A percentile compares a stretch with the other conserved stretches of the same genome.
These are phyloP conservation scores for Penicillium paneum DNA, from an alignment of 2,329 filamentous ascomycete species.

Conservation along the genomic window DNA sequence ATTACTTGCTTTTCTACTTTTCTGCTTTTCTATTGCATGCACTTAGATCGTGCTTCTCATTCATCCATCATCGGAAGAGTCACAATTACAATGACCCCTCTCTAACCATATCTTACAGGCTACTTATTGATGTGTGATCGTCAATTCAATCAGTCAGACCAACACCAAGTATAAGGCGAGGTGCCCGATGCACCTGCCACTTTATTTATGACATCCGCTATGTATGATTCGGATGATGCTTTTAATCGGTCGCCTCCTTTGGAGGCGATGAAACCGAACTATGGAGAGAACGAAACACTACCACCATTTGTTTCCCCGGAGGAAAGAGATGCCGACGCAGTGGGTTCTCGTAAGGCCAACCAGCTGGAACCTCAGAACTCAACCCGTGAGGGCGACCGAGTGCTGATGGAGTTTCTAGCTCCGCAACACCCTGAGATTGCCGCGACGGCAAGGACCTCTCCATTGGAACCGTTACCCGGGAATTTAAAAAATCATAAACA, in stretches of 20 bases:
- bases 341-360: conserved; percentile 35
- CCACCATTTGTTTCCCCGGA: conserved; percentile 35
- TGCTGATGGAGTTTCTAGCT: conserved; percentile 64
- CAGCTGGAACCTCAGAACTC: conserved; percentile 29
- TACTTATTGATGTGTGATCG: conserved; percentile 4
- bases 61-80: not conserved
- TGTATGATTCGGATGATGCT: conserved; percentile 43
- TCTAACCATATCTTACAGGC: conserved; percentile 4
- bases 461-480: conserved; percentile 38
- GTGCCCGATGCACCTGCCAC: conserved; percentile 8
- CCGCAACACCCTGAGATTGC: conserved; percentile 66
- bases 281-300: conserved; percentile 29
- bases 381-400: conserved; percentile 57
- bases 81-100: not conserved
- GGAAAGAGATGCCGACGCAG: conserved; percentile 19
- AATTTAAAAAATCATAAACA: conserved; percentile 31
- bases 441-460: conserved; percentile 52
- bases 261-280: conserved; percentile 30
- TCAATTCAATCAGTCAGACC: not conserved
- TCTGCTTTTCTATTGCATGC: not conserved
- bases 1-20: not conserved
- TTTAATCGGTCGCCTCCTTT: conserved; percentile 39
- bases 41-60: not conserved
- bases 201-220: conserved; percentile 36
- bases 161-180: not conserved